phyloP scores from a whole-genome alignment of 2,329 filamentous ascomycete genomes.

The Colletotrichum sidae region DNA sequence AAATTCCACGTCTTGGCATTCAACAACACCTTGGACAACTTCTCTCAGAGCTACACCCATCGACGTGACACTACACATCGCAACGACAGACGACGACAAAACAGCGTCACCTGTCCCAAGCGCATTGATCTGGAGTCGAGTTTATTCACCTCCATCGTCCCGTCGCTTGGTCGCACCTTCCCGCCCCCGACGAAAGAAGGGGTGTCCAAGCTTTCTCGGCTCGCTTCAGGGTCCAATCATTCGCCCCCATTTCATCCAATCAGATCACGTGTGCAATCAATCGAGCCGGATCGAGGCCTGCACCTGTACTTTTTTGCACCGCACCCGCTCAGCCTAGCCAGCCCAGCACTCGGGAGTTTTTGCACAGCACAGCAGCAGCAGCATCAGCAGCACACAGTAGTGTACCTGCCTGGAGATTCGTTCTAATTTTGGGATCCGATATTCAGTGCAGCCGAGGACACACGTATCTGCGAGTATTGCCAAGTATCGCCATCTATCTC shows the following conservation, averaged over 20 bases:
- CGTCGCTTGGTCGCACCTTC: conserved; percentile 7
- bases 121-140: conserved; percentile 6
- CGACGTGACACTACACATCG: too few relatives aligned
- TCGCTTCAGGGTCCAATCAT: conserved; percentile 28
- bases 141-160: conserved; percentile 27
- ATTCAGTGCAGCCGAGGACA: too few relatives aligned
- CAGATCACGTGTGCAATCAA: not conserved
- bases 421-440: too few relatives aligned
- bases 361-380: conserved; percentile 3
- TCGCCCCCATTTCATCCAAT: conserved; percentile 12
- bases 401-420: too few relatives aligned
- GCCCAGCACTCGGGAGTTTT: not conserved
- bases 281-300: conserved; percentile 18
- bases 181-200: not conserved
- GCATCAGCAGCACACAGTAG: too few relatives aligned
- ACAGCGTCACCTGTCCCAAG: too few relatives aligned
- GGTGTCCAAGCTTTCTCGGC: conserved; percentile 19
- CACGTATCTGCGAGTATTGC: not conserved
- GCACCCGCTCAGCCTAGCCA: too few relatives aligned
- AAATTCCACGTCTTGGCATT: not conserved
- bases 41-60: too few relatives aligned
- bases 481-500: not conserved
- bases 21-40: not conserved
- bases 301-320: not conserved
- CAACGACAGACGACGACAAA: too few relatives aligned